Evolutionary conservation across 805 yeast genomes (phyloP).

Genomic region (Yarrowia deformans): DNA sequence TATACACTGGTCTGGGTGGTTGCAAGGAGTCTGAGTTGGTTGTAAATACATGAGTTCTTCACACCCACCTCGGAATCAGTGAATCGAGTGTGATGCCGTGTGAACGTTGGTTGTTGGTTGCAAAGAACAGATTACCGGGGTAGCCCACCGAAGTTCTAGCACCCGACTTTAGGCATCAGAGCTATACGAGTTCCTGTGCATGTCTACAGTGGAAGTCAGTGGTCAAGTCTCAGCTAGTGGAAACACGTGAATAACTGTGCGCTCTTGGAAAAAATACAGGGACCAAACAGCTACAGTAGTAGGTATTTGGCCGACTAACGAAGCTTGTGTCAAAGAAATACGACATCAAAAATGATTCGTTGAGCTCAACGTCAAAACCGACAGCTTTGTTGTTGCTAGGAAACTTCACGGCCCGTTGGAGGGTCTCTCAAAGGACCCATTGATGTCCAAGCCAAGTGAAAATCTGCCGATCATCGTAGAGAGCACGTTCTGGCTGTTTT

Average conservation of each 20-base stretch:
- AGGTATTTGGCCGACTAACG: not conserved
- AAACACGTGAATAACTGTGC: not conserved
- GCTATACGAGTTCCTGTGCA: not conserved
- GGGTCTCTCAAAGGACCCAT: slow-evolving; percentile 7
- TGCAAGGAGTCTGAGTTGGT: too few species aligned
- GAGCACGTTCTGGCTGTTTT: not conserved
- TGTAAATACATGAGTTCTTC: too few species aligned
- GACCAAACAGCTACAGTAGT: too few species aligned
- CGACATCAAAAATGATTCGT: not conserved
- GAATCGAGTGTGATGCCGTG: too few species aligned
- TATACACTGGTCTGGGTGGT: too few species aligned
- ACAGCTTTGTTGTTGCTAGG: not conserved
- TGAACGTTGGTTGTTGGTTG: too few species aligned
- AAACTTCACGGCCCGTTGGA: slow-evolving; percentile 3
- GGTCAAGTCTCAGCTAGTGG: not conserved
- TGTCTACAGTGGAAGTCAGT: too few species aligned
- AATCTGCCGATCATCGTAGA: slow-evolving; percentile 10
- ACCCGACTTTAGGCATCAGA: too few species aligned
- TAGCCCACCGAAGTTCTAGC: too few species aligned
- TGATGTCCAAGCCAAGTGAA: not conserved
- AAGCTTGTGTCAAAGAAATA: not conserved
- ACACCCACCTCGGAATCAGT: too few species aligned
- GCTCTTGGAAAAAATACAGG: not conserved
- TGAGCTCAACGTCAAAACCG: not conserved
- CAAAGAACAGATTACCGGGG: too few species aligned